Conservation (phyloP, 495 filamentous ascomycete genomes). For the Penicillium desertorum region DNA sequence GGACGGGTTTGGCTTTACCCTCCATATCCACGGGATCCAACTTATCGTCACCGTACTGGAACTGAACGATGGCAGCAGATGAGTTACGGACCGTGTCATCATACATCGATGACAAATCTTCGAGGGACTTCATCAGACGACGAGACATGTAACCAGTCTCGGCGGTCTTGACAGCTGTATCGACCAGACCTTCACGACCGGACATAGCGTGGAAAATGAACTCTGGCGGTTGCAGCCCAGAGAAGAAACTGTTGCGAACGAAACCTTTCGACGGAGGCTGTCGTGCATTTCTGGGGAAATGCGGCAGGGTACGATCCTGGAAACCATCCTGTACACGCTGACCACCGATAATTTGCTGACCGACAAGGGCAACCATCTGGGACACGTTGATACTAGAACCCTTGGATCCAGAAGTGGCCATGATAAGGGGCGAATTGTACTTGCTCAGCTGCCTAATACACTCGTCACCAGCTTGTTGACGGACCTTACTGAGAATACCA, state of each 20-base stretch:
- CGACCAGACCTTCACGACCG: conserved; percentile 95
- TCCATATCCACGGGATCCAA: conserved; percentile 98
- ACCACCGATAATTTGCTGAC: conserved; percentile 94
- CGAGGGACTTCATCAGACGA: conserved; percentile 94
- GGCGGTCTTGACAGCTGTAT: conserved; percentile 99
- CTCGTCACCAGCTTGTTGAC: conserved; percentile 84
- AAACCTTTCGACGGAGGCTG: conserved; percentile 94
- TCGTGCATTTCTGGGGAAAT: conserved; percentile 90
- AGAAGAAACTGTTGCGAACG: conserved; percentile 96
- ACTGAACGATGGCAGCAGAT: conserved; percentile 82
- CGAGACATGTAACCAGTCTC: conserved; percentile 99
- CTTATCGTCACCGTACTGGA: conserved; percentile 94
- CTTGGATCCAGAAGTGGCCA: conserved; percentile 97
- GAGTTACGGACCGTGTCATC: conserved; percentile 94
- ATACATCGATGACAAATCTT: conserved; percentile 88
- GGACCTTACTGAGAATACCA: conserved; percentile 85
- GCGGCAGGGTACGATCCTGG: conserved; percentile 89
- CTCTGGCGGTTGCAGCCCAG: conserved; percentile 82
- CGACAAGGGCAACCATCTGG: conserved; percentile 97
- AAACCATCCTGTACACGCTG: conserved; percentile 95
- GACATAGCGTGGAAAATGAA: conserved; percentile 99
- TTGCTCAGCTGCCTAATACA: conserved; percentile 87
- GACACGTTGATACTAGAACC: conserved; percentile 97
- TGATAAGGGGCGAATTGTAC: conserved; percentile 91
- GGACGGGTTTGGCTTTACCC: conserved; percentile 84